Evolutionary conservation across 495 filamentous ascomycete species (phyloP), one percentile per base, ranked within the genome.

Genomic region (Annulohypoxylon bovei): DNA sequence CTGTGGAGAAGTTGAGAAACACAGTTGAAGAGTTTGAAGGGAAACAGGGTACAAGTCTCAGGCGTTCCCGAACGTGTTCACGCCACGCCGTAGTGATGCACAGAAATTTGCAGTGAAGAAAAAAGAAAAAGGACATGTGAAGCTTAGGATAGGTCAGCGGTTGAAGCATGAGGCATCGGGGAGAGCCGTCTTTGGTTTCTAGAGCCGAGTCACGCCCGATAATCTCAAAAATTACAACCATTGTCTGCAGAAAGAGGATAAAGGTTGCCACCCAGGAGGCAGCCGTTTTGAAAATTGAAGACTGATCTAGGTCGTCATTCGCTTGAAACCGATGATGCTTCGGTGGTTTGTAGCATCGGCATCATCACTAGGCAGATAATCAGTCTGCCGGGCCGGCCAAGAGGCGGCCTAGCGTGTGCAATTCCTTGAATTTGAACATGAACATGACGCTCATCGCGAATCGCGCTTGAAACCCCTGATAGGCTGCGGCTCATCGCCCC

Each of bases 1-100:
- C 32, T 65, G 59, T 62, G 61, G 65, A 33, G 61, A 72, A 72
- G 70, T 65, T 33, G 70, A 72, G 54, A 68, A 72, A 68, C 60
- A 50, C 60, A 67, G 54, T 60, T 55, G 47, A 55, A 52, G 22
- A 40, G 46, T 32, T 58, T 1, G 7, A 20, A 44, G 56, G 12
- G 33, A 56, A 37, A 55, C 16, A 46, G 12, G 57, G 30, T 42
- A 72, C 16, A 7, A 14, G 20, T 58, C 35, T 62, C 28, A 54
- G 57, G 54, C 59, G 23, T 68, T 42, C 47, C 32, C 28, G 40
- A 37, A 8, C 30, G 16, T 40, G 37, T 57, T 54, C 23, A 28
- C 27, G 20, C 60, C 44, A 46, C 52, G 53, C 53, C 50, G 40
- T 57, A 57, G 37, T 40, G 58, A n/a, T 68, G 66, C 52, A 39